Base-by-base conservation (phyloP, 805 yeast genomes). In the Saturnispora silvae region DNA sequence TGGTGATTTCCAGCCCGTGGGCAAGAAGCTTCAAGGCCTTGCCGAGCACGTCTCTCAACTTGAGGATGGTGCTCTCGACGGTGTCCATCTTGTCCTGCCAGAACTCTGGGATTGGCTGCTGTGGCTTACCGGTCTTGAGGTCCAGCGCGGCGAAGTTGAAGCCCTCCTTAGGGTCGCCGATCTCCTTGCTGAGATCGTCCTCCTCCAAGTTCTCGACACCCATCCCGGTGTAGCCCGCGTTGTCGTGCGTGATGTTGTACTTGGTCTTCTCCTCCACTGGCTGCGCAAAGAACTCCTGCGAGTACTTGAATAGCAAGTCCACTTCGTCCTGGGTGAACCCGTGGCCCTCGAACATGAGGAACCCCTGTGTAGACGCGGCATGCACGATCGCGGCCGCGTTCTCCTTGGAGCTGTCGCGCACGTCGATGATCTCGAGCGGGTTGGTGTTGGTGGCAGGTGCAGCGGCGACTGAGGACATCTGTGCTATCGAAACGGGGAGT, bases 141-240 rank as follows among this genome's bases (percentile, higher is more conserved):
- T 75, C 57, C 47, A 78, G 61, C 15, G 60, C 52, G 31, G 79
- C 73, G 53, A 81, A 73, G 50, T 83, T 82, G 59, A 77, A 73
- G 1, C 81, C 57, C 40, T 68, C 74, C 37, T 68, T 68, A 8
- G 72, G 72, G 43, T 68, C 74, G 22, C 74, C 74, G 44, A 53
- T 47, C n/a, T 49, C 40, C 40, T 52, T 58, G 31, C 49, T 55
- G 4, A 57, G 50, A 19, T 55, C 49, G 34, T 53, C 59, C 34
- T 58, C 62, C 42, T 60, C 63, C 27, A 60, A 44, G 50, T 72
- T 57, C 55, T 68, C 56, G 53, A 66, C 56, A 35, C 74, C 53
- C 57, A 70, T 42, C 4, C 54, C 51, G 29, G 63, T 49, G 48
- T 58, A 52, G 13, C 60, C 58, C n/a, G 52, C 67, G 50, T 82